Evolutionary conservation across 2,329 filamentous ascomycete species (phyloP).

Genomic region (Nigrospora sphaerica): DNA sequence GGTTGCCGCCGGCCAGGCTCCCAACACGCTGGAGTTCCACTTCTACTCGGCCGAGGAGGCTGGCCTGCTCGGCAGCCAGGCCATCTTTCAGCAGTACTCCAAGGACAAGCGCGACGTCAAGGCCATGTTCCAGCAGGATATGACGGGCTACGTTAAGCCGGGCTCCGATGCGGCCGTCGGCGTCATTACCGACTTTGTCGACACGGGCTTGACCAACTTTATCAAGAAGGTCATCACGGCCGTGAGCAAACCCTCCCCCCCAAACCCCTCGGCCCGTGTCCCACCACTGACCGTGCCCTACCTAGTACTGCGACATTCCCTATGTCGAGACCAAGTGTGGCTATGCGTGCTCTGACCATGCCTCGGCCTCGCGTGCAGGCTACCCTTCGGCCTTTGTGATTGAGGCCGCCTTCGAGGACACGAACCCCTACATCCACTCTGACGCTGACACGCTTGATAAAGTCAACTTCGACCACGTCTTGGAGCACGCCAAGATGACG

Average conservation of each 20-base stretch:
- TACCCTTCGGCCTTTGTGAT: constrained; percentile 61
- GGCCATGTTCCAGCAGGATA: constrained; percentile 37
- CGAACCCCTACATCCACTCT: constrained; percentile 66
- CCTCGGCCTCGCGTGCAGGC: constrained; percentile 58
- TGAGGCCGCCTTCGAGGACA: constrained; percentile 51
- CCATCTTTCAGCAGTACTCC: constrained; percentile 31
- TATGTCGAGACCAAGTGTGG: constrained; percentile 43
- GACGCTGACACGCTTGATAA: constrained; percentile 65
- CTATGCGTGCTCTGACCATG: constrained; percentile 61
- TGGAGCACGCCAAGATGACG: constrained; percentile 52
- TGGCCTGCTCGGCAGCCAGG: constrained; percentile 67
- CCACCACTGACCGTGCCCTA: background rate
- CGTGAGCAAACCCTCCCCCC: constrained; percentile 8
- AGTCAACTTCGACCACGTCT: constrained; percentile 59
- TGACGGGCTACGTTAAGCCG: constrained; percentile 30
- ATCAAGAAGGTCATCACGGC: constrained; percentile 27
- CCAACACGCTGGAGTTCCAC: constrained; percentile 77
- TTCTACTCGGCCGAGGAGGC: constrained; percentile 83
- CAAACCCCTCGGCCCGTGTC: background rate
- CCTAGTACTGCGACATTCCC: constrained; percentile 28
- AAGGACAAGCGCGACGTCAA: constrained; percentile 23
- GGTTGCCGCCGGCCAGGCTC: constrained; percentile 53
- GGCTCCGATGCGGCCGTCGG: constrained; percentile 23
- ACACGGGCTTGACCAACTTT: constrained; percentile 26
- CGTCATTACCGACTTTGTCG: constrained; percentile 32